Percentiles rank a stretch among this genome's conserved stretches.
These are phyloP conservation scores for Rhodotorula sp. DNA, from an alignment of 1,284 basidiomycete species.

Conservation along the genomic window DNA sequence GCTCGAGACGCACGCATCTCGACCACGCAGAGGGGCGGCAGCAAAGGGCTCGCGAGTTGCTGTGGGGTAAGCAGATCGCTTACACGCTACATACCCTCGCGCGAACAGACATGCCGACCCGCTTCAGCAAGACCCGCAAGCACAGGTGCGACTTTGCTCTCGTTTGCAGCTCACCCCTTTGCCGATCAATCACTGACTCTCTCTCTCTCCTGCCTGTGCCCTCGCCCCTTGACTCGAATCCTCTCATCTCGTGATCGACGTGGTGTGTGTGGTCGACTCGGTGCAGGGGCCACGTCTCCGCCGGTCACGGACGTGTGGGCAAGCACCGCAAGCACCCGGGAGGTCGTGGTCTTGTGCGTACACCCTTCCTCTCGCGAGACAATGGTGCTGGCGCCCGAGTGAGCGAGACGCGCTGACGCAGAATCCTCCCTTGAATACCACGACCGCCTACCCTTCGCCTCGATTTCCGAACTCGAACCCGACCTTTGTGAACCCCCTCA, in stretches of 20 bases:
- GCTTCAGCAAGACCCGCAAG: constrained; percentile 63
- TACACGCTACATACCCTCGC: neutral
- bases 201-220: neutral
- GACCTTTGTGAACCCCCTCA: neutral
- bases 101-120: constrained; percentile 42
- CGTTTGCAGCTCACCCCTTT: too few relatives aligned
- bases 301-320: constrained; percentile 98
- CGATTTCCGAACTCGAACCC: neutral
- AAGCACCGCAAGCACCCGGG: constrained; percentile 99
- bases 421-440: too few relatives aligned
- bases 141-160: constrained; percentile 51
- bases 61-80: neutral
- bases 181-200: neutral
- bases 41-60: neutral
- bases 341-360: constrained; percentile 84
- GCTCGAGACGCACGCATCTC: too few relatives aligned
- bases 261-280: constrained; percentile 72
- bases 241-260: too few relatives aligned
- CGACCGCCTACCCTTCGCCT: neutral
- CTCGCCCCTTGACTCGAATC: neutral
- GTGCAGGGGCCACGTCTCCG: constrained; percentile 86
- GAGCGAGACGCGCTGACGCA: neutral
- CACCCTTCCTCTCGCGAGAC: neutral
- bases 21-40: neutral
- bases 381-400: neutral